Conservation (phyloP, 2,329 filamentous ascomycete genomes). For the Neobulgaria alba region DNA sequence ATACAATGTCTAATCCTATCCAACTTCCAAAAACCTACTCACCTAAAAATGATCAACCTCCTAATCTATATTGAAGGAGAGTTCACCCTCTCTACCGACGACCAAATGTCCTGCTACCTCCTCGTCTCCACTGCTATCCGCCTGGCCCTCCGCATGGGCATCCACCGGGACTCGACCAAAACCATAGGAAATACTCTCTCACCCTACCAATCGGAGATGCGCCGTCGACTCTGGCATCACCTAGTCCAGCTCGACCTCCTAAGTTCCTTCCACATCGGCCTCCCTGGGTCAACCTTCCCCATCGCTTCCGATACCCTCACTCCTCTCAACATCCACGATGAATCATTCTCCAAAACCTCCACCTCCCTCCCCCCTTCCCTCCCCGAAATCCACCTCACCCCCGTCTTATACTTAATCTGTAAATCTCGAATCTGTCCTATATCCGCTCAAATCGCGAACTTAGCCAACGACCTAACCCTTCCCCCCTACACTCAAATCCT, state of each 20-base stretch:
- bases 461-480: slow-evolving; percentile 40
- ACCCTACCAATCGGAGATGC: slow-evolving; percentile 70
- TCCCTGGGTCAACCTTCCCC: slow-evolving; percentile 56
- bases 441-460: slow-evolving; percentile 41
- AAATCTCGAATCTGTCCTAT: slow-evolving; percentile 41
- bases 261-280: slow-evolving; percentile 58
- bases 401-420: slow-evolving; percentile 45
- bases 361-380: slow-evolving; percentile 46
- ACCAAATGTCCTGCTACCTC: slow-evolving; percentile 46
- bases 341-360: slow-evolving; percentile 52
- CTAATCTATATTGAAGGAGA: slow-evolving; percentile 41
- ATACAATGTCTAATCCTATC: slow-evolving; percentile 42
- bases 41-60: slow-evolving; percentile 41
- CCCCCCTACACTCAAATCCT: slow-evolving; percentile 43
- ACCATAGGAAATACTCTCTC: slow-evolving; percentile 43
- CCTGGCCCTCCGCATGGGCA: slow-evolving; percentile 49
- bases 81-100: slow-evolving; percentile 42
- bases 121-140: slow-evolving; percentile 42
- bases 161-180: slow-evolving; percentile 40
- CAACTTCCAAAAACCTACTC: slow-evolving; percentile 42
- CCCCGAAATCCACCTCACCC: slow-evolving; percentile 50
- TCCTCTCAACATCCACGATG: slow-evolving; percentile 55
- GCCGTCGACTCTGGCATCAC: slow-evolving; percentile 49
- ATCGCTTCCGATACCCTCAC: slow-evolving; percentile 55
- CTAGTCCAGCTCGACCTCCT: slow-evolving; percentile 52